These are phyloP conservation scores for Phyllosticta paracitricarpa DNA, from an alignment of 2,329 filamentous ascomycete genomes.

Conservation along the genomic window DNA sequence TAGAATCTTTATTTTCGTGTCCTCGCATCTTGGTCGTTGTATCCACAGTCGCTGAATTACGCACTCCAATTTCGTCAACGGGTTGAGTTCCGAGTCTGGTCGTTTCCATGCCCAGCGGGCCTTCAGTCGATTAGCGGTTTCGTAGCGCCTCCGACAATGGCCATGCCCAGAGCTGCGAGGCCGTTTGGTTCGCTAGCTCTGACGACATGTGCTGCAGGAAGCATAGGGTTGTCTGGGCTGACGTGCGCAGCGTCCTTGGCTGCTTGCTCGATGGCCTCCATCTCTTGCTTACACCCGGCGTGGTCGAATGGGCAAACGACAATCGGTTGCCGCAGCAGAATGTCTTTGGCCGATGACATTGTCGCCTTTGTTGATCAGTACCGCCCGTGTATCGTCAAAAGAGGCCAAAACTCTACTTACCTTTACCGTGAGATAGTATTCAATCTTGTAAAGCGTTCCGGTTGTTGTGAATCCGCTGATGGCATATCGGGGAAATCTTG, in stretches of 20 bases:
- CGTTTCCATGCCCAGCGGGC: not conserved
- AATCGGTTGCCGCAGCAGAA: constrained; percentile 80
- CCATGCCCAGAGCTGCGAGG: constrained; percentile 49
- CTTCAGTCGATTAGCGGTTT: constrained; percentile 58
- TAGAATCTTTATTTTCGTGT: not conserved
- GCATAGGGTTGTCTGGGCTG: constrained; percentile 80
- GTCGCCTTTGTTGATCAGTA: constrained; percentile 53
- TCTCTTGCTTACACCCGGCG: constrained; percentile 92
- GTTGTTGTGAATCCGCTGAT: constrained; percentile 88
- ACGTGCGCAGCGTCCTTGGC: constrained; percentile 86
- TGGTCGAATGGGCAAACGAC: constrained; percentile 94
- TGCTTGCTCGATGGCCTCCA: constrained; percentile 95
- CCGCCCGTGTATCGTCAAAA: not conserved
- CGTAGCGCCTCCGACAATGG: constrained; percentile 51
- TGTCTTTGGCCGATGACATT: constrained; percentile 79
- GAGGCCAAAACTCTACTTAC: constrained; percentile 38
- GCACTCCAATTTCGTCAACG: not conserved
- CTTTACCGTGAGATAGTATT: constrained; percentile 93
- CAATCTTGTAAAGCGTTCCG: constrained; percentile 92
- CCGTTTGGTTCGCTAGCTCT: constrained; percentile 62
- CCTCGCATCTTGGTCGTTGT: not conserved
- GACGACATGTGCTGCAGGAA: constrained; percentile 79
- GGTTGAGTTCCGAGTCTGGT: not conserved
- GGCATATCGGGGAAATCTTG: constrained; percentile 80
- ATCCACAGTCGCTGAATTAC: not conserved